Evolutionary conservation across 306 rosid genomes (phyloP).

Genomic region (Ceratonia siliqua): DNA sequence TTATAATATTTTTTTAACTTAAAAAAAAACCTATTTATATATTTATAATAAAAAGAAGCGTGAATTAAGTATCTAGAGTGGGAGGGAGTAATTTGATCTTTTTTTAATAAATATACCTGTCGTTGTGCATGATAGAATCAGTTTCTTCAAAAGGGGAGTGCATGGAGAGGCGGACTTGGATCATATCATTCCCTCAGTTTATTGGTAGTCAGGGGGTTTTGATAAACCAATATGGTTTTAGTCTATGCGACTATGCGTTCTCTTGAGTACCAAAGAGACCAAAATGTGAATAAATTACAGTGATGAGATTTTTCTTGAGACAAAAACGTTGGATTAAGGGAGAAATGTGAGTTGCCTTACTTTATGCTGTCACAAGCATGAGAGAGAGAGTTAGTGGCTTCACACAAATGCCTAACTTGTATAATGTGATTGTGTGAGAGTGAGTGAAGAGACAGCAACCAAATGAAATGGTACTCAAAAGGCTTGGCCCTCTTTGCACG

Average conservation of each 20-base stretch:
- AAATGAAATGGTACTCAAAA: background rate
- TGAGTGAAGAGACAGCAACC: background rate
- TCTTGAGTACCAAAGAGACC: background rate
- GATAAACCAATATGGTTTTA: background rate
- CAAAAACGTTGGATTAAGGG: conserved; percentile 22
- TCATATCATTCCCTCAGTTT: background rate
- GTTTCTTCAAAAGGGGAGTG: background rate
- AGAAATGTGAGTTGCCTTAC: conserved; percentile 43
- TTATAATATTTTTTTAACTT: no score
- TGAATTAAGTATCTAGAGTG: no score
- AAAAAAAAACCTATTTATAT: no score
- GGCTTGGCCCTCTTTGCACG: conserved; percentile 43
- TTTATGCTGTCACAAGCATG: conserved; percentile 54
- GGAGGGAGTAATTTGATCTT: no score
- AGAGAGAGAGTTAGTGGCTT: conserved; percentile 21
- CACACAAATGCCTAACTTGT: background rate
- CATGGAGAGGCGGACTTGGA: background rate
- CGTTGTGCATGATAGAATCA: no score
- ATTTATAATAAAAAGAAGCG: no score
- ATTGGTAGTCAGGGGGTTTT: background rate
- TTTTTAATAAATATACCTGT: no score
- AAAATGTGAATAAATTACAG: background rate
- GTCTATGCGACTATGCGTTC: background rate
- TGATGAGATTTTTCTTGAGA: conserved; percentile 1
- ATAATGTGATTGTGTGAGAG: background rate